phyloP scores from a whole-genome alignment of 2,329 filamentous ascomycete species.

The Pezicula radicicola region DNA sequence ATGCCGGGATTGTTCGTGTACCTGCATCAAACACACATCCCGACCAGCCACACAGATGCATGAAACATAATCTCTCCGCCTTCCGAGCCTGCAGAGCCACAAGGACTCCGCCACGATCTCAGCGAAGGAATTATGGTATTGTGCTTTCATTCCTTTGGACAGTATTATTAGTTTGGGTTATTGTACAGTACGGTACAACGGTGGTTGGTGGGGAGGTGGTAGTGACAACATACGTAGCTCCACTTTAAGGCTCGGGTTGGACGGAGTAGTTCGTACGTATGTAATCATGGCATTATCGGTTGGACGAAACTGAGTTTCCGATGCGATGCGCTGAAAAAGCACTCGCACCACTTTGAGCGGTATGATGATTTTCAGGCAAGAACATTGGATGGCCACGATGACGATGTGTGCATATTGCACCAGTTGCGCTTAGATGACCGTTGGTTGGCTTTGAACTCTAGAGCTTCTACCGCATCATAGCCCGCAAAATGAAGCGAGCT shows the following conservation, averaged over 20 bases:
- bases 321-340: too few species aligned
- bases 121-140: neutral
- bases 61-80: neutral
- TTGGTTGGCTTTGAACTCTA: neutral
- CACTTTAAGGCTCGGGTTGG: too few species aligned
- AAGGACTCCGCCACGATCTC: neutral
- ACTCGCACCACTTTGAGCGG: too few species aligned
- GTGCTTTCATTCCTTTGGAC: neutral
- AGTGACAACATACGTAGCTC: too few species aligned
- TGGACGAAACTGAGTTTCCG: too few species aligned
- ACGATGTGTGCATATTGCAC: neutral
- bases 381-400: neutral
- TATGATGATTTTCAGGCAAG: too few species aligned
- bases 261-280: too few species aligned
- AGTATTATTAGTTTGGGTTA: too few species aligned
- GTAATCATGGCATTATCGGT: too few species aligned
- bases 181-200: too few species aligned
- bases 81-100: neutral
- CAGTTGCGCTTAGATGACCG: neutral
- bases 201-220: too few species aligned
- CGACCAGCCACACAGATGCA: neutral
- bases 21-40: neutral
- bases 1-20: neutral
- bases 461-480: neutral
- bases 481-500: constrained; percentile 1